Evolutionary conservation across 1,284 basidiomycete species (phyloP), one percentile per base, ranked within the genome.

Genomic region (Meira nashicola): DNA sequence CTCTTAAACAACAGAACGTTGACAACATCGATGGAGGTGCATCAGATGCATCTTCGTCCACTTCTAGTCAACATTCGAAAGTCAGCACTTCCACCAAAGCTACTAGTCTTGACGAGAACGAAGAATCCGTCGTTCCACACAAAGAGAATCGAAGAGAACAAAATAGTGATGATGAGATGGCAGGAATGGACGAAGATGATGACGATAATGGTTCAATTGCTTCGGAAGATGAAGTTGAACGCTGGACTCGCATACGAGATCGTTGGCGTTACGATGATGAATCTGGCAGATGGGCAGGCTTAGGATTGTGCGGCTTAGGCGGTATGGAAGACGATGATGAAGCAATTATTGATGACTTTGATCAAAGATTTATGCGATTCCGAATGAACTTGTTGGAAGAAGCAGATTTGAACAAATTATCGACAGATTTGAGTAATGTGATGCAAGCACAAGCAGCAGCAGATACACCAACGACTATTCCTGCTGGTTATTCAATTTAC

Each of bases 281-380:
- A 55, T 61, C 62, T 5, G 75, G 75, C 6, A 65, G 70, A 15
- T 77, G 70, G 57, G 75, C 75, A 6, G 75, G 75, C 8, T 62
- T 76, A 1, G 75, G 75, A 39, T 72, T 77, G 3, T 64, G 67
- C 7, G 70, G 74, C 11, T 65, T 77, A 1, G 75, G 75, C 38
- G 75, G 75, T 43, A 77, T 77, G 75, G 75, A 77, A 47, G 74
- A 76, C 23, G 75, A 77, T 33, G 74, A 76, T 40, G 75, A 77
- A 57, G 75, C 74, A 8, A 73, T 77, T 15, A 40, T 77, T 46
- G 75, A 77, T 51, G 75, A 77, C 59, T 77, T 69, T 57, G 75
- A 77, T 58, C 75, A 74, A 54, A 67, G 70, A 50, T 77, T 76
- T 58, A 68, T 77, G 57, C 67, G 68, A n/a, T 77, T 72, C 66